Base-by-base conservation (phyloP, 2,329 filamentous ascomycete species). In the Fonsecaea multimorphosa region DNA sequence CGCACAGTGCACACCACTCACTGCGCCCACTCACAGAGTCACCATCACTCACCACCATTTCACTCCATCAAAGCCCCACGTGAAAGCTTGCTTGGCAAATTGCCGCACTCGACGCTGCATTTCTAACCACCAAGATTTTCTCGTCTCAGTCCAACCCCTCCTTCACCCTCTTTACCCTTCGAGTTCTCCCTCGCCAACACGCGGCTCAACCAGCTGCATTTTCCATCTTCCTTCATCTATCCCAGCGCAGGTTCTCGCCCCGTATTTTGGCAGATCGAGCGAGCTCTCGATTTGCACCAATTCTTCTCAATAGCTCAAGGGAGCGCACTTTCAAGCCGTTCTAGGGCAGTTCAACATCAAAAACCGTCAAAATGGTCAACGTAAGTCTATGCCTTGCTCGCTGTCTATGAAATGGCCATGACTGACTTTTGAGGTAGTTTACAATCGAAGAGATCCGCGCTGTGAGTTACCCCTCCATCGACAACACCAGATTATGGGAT, bases 291-390 rank as follows among this genome's bases (percentile, higher is more conserved):
- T 51, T 64, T 59, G 64, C 63, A 31, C 29, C 58, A 60, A 31
- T 49, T 58, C 53, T 32, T 53, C 53, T 31, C 32, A 36, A 53
- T 57, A 68, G 71, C 71, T 72, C 71, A 68, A 70, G 68, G 53
- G 71, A 72, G 71, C 71, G 65, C 67, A 61, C 61, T 65, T 62
- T 49, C 32, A 60, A 32, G 67, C 63, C 66, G 46, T 40, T 67
- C 40, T 58, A 62, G 58, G 63, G 65, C 66, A 52, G 52, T 59
- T 65, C 58, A 55, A 56, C 36, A 58, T 46, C 29, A 81, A 90
- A 87, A 81, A 91, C 93, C 91, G 92, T 85, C 90, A 97, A 93
- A 82, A 99, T 99, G 95, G 95, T 99, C 83, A 97, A 98, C 59
- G 51, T 68, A 63, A 38, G 61, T 62, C 46, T 93, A 97, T 91